Conservation (phyloP, 2,329 filamentous ascomycete genomes). For the Venturiaceae sp. region DNA sequence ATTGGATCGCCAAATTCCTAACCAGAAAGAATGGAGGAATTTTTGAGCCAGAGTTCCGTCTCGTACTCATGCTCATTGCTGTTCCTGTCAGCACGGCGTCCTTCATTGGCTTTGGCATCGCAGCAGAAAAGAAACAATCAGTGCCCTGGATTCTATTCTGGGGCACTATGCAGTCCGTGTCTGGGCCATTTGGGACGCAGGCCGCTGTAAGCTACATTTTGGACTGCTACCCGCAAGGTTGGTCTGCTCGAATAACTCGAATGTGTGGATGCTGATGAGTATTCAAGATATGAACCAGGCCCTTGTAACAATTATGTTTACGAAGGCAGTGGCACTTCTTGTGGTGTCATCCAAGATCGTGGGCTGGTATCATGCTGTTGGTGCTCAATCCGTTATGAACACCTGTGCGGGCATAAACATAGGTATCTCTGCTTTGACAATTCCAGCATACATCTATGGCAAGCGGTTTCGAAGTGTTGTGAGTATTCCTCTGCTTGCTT, state of each 20-base stretch:
- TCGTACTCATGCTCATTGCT: conserved; percentile 79
- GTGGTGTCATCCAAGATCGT: conserved; percentile 16
- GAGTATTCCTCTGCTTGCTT: not conserved
- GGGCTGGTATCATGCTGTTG: conserved; percentile 18
- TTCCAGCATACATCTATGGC: conserved; percentile 20
- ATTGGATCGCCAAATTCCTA: conserved; percentile 74
- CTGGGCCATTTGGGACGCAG: conserved; percentile 26
- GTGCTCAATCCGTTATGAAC: conserved; percentile 14
- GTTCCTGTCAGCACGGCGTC: conserved; percentile 24
- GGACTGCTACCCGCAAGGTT: conserved; percentile 24
- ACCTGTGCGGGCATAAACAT: conserved; percentile 8
- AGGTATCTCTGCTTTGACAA: conserved; percentile 12
- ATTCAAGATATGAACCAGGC: conserved; percentile 26
- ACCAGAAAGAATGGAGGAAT: conserved; percentile 75
- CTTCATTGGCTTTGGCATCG: conserved; percentile 31
- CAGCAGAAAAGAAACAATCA: conserved; percentile 18
- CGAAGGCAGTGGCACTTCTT: conserved; percentile 28
- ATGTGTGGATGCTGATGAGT: not conserved
- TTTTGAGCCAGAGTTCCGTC: conserved; percentile 88
- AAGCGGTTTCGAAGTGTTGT: conserved; percentile 18
- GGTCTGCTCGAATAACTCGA: not conserved
- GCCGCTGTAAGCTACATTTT: conserved; percentile 31
- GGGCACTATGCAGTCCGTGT: conserved; percentile 25
- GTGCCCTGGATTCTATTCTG: conserved; percentile 23
- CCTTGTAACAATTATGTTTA: conserved; percentile 32